Percentiles rank a stretch among this genome's conserved stretches.
phyloP scores from a whole-genome alignment of 441 rosid species.

The Adansonia gregorii region DNA sequence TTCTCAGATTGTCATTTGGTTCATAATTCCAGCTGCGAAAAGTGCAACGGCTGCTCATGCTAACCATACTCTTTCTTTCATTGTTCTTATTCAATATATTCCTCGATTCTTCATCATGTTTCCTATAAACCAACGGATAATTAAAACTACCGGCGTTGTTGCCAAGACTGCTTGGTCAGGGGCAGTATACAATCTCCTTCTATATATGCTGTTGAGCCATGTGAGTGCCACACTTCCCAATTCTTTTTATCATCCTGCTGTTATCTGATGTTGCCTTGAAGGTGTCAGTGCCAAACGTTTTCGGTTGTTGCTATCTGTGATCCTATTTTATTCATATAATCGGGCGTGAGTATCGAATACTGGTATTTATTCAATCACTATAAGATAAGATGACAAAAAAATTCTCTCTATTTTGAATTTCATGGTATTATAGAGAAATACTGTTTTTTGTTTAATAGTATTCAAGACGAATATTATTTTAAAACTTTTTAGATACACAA shows the following conservation, averaged over 20 bases:
- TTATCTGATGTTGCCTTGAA: not conserved
- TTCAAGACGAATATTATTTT: no score
- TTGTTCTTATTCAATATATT: slow-evolving; percentile 79
- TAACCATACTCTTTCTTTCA: slow-evolving; percentile 68
- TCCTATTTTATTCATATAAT: not conserved
- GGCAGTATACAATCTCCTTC: slow-evolving; percentile 84
- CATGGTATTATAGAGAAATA: no score
- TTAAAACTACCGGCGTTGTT: slow-evolving; percentile 76
- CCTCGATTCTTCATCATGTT: slow-evolving; percentile 73
- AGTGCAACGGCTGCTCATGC: slow-evolving; percentile 48
- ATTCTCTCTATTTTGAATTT: no score
- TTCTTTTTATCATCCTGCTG: not conserved
- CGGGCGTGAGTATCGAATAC: no score
- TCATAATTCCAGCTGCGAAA: slow-evolving; percentile 68
- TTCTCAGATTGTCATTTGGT: slow-evolving; percentile 76
- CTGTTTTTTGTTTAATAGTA: no score
- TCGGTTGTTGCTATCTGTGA: not conserved
- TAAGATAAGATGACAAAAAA: no score
- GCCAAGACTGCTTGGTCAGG: slow-evolving; percentile 96
- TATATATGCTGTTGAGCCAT: slow-evolving; percentile 82
- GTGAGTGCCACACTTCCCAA: slow-evolving; percentile 42
- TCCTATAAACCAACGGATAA: slow-evolving; percentile 68
- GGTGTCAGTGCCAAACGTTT: not conserved
- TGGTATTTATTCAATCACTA: no score
- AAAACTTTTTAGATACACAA: no score